phyloP scores from a whole-genome alignment of 2,329 filamentous ascomycete species.

The Ophiostoma populinum region DNA sequence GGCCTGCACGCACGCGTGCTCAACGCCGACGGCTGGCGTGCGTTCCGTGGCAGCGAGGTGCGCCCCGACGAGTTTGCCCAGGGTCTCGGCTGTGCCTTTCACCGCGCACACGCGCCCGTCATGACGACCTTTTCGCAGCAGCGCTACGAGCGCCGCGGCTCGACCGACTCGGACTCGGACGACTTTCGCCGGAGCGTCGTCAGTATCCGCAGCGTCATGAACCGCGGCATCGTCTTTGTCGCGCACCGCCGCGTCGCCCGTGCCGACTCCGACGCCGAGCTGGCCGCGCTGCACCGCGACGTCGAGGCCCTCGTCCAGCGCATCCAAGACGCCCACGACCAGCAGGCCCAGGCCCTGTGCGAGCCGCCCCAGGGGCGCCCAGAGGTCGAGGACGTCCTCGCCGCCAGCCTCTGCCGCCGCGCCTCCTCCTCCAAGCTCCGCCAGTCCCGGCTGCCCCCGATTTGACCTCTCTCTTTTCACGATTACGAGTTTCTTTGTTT shows the following conservation, averaged over 20 bases:
- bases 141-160: constrained; percentile 8
- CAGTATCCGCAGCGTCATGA: constrained; percentile 14
- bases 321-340: constrained; percentile 29
- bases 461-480: too few species aligned
- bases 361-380: constrained; percentile 2
- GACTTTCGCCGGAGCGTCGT: background rate
- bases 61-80: constrained; percentile 27
- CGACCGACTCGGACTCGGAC: background rate
- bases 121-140: constrained; percentile 1
- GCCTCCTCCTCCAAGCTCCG: too few species aligned
- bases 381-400: constrained; percentile 1
- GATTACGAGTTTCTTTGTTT: too few species aligned
- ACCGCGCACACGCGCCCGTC: constrained; percentile 21
- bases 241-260: constrained; percentile 27
- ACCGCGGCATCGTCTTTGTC: constrained; percentile 38
- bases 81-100: constrained; percentile 36
- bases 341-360: constrained; percentile 8
- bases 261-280: constrained; percentile 21
- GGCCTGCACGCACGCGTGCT: constrained; percentile 33
- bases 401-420: too few species aligned
- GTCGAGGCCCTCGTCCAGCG: constrained; percentile 35
- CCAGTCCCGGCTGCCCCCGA: background rate
- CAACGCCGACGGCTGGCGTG: too few species aligned
- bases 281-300: constrained; percentile 29
- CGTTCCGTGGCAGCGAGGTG: constrained; percentile 32